phyloP scores from a whole-genome alignment of 1,284 basidiomycete species.

The Neolentinus lepideus region DNA sequence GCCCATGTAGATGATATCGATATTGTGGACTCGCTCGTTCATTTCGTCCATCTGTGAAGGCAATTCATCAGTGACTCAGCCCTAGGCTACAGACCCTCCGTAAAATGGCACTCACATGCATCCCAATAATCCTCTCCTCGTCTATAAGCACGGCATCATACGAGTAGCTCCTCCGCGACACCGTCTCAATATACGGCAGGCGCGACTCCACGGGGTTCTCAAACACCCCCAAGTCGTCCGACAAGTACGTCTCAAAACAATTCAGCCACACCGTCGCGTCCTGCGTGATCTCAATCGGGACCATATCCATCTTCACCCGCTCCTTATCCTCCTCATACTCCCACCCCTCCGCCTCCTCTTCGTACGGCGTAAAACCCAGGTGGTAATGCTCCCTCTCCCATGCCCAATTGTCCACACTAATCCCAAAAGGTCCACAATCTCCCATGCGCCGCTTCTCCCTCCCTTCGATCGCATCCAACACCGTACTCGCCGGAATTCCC shows the following conservation, averaged over 20 bases:
- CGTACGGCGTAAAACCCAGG: neutral
- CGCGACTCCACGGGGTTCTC: constrained; percentile 15
- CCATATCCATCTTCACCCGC: neutral
- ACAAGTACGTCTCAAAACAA: constrained; percentile 6
- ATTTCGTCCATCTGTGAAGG: neutral
- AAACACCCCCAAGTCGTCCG: constrained; percentile 18
- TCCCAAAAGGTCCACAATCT: no score
- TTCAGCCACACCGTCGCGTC: constrained; percentile 3
- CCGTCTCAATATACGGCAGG: constrained; percentile 28
- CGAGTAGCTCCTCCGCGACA: constrained; percentile 16
- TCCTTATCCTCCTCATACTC: neutral
- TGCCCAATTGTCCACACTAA: no score
- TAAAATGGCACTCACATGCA: constrained; percentile 22
- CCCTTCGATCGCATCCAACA: neutral
- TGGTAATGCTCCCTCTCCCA: no score
- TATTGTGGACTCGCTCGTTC: neutral
- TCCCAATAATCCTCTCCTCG: constrained; percentile 39
- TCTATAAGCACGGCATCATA: constrained; percentile 39
- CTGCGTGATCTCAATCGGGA: neutral
- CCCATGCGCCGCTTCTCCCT: neutral
- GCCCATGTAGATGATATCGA: neutral
- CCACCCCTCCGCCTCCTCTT: neutral
- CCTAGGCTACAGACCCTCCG: neutral
- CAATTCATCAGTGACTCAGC: neutral
- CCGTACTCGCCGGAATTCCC: neutral